These are phyloP conservation scores for Tolypocladium album DNA, from an alignment of 2,329 filamentous ascomycete species.

Conservation along the genomic window DNA sequence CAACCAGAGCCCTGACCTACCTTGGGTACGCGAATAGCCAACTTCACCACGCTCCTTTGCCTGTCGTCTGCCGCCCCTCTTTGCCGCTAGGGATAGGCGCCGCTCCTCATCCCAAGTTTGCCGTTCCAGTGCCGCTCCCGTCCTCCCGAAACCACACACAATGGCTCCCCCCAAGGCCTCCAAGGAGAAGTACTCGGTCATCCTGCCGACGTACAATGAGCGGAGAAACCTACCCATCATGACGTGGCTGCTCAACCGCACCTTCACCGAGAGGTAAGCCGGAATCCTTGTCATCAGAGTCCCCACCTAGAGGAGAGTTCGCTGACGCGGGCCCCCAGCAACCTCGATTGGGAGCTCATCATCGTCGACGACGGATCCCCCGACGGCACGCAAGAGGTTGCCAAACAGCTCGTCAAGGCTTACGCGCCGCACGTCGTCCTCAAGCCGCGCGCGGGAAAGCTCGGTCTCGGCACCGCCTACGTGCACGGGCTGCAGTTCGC, in stretches of 20 bases:
- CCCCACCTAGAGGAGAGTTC: not conserved
- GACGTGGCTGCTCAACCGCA: slow-evolving; percentile 85
- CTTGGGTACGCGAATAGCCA: slow-evolving; percentile 4
- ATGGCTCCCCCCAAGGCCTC: slow-evolving; percentile 36
- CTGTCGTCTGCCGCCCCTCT: not conserved
- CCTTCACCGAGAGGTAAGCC: slow-evolving; percentile 74
- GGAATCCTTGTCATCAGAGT: not conserved
- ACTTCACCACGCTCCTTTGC: slow-evolving; percentile 17
- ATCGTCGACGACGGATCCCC: slow-evolving; percentile 98
- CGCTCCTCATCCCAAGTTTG: not conserved
- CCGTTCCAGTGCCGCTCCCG: not conserved
- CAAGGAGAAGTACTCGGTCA: slow-evolving; percentile 83
- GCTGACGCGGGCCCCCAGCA: slow-evolving; percentile 36
- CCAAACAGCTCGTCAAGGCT: slow-evolving; percentile 77
- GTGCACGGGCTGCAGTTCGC: slow-evolving; percentile 86
- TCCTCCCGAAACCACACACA: slow-evolving; percentile 5
- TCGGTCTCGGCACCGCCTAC: slow-evolving; percentile 94
- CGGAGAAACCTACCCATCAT: slow-evolving; percentile 94
- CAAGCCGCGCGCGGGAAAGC: slow-evolving; percentile 83
- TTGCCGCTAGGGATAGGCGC: not conserved
- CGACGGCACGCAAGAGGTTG: slow-evolving; percentile 86
- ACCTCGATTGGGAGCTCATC: slow-evolving; percentile 93
- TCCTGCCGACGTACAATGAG: slow-evolving; percentile 98
- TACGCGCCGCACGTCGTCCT: slow-evolving; percentile 75
- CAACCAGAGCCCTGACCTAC: not conserved